Evolutionary conservation across 2,329 filamentous ascomycete genomes (phyloP), one percentile per base, ranked within the genome.

Genomic region (Xylaria sp.): DNA sequence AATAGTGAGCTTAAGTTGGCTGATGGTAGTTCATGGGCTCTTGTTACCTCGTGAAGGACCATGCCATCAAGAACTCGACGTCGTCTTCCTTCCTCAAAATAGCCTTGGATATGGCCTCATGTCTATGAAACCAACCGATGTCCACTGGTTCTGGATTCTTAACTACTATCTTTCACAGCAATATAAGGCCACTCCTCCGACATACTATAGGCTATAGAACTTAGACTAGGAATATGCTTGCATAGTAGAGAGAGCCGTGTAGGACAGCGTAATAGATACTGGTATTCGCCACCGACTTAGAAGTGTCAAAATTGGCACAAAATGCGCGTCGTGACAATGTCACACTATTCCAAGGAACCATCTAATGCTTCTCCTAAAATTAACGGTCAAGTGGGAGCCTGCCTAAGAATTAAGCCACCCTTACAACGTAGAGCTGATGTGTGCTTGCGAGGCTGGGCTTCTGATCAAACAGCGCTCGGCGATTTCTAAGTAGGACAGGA

Each of bases 401-500:
- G 15, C n/a, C 11, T 38, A 1, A 10, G 47, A 31, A 17, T 31
- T 36, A 1, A 51, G 36, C 3, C 11, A 13, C 7, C 15, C 36
- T 45, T 22, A 20, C 38, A 51, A 27, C 42, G 49, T 38, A 42
- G 33, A 22, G 6, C 33, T 22, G 39, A 51, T 13, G 33, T n/a
- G 27, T 22, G 17, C 29, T 22, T 47, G 20, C 22, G 29, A 56
- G 22, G 56, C 45, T 45, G 27, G 36, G 29, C 22, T n/a, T 54
- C n/a, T 58, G 45, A 61, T 59, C 49, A 42, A 69, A 31, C 7
- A 55, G 15, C 36, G 36, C 36, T 42, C 22, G 71, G 72, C 67
- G 66, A 71, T 69, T 71, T 71, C 61, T 69, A 65, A 29, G 72
- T 74, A 68, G 71, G 70, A 72, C 67, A 45, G 72, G 66, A 74